Percentiles rank a stretch among this genome's conserved stretches.
These are phyloP conservation scores for Trichophyton rubrum DNA, from an alignment of 2,329 filamentous ascomycete genomes.

Conservation along the genomic window DNA sequence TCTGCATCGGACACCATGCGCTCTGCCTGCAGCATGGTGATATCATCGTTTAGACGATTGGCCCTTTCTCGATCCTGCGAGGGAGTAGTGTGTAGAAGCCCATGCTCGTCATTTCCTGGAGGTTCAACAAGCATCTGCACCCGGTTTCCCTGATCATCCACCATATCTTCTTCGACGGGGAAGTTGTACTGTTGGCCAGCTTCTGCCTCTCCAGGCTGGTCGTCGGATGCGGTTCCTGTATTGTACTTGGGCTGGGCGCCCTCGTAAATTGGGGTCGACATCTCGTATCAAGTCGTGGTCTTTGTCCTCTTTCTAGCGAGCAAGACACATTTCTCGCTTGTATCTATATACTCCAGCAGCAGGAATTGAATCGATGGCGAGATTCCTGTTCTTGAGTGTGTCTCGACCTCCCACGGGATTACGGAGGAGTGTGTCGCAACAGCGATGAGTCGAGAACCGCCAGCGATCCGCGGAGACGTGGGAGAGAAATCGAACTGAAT, in stretches of 20 bases:
- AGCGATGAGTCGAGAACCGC: not conserved
- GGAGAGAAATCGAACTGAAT: not conserved
- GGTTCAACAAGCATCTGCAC: not conserved
- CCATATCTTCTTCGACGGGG: not conserved
- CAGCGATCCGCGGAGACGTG: not conserved
- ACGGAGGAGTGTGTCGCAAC: not conserved
- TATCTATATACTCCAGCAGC: not conserved
- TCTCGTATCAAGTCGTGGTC: conserved; percentile 10
- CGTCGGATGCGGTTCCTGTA: not conserved
- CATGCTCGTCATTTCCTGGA: not conserved
- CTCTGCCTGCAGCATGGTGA: conserved; percentile 53
- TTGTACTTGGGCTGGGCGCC: conserved; percentile 7
- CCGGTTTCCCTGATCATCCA: not conserved
- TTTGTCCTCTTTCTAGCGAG: conserved; percentile 14
- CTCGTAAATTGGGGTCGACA: conserved; percentile 19
- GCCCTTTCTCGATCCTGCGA: conserved; percentile 48
- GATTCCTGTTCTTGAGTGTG: too few species aligned
- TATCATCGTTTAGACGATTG: conserved; percentile 51
- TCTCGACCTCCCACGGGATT: too few species aligned
- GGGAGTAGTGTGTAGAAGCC: conserved; percentile 30
- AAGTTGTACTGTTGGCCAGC: not conserved
- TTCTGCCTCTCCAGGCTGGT: not conserved
- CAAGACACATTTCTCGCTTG: conserved; percentile 23
- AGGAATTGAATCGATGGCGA: not conserved
- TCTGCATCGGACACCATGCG: conserved; percentile 32